These are phyloP conservation scores for Colletotrichum liriopes DNA, from an alignment of 2,329 filamentous ascomycete species.

Conservation along the genomic window DNA sequence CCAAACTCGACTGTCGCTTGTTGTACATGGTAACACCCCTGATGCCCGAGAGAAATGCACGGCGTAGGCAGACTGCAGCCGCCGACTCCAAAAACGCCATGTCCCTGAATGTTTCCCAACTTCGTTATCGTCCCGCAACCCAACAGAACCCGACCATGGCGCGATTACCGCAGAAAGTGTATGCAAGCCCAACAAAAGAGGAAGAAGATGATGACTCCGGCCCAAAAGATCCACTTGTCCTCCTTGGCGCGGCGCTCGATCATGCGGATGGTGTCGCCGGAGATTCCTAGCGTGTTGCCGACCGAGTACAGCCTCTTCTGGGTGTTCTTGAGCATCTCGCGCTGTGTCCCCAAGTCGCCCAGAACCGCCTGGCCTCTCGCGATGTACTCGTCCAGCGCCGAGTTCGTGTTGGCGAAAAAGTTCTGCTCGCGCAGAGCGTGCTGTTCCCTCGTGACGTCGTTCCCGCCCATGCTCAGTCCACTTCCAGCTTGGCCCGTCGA, in stretches of 20 bases:
- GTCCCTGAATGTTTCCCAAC: slow-evolving; percentile 16
- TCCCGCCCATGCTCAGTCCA: slow-evolving; percentile 64
- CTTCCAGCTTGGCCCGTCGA: slow-evolving; percentile 54
- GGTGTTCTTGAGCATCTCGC: slow-evolving; percentile 95
- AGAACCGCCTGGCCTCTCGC: slow-evolving; percentile 92
- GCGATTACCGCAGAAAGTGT: slow-evolving; percentile 80
- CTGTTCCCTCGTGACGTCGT: slow-evolving; percentile 80
- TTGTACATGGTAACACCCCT: slow-evolving; percentile 20
- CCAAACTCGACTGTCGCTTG: slow-evolving; percentile 34
- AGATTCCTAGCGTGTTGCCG: slow-evolving; percentile 93
- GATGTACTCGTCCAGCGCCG: slow-evolving; percentile 93
- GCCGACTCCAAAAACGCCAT: slow-evolving; percentile 37
- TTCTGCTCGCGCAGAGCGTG: slow-evolving; percentile 91
- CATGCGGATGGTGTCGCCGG: slow-evolving; percentile 97
- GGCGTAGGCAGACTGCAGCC: slow-evolving; percentile 18
- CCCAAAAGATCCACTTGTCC: slow-evolving; percentile 99
- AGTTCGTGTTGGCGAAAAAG: slow-evolving; percentile 87
- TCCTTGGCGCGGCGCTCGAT: slow-evolving; percentile 91
- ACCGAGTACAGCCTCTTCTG: slow-evolving; percentile 93
- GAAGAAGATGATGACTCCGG: slow-evolving; percentile 88
- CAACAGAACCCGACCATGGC: background rate
- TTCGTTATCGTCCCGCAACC: slow-evolving; percentile 4
- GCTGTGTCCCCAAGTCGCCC: slow-evolving; percentile 88
- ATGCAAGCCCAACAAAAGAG: slow-evolving; percentile 92
- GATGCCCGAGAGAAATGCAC: slow-evolving; percentile 15